Base-by-base conservation (phyloP, 2,329 filamentous ascomycete genomes). In the Colletotrichum orbiculare region DNA sequence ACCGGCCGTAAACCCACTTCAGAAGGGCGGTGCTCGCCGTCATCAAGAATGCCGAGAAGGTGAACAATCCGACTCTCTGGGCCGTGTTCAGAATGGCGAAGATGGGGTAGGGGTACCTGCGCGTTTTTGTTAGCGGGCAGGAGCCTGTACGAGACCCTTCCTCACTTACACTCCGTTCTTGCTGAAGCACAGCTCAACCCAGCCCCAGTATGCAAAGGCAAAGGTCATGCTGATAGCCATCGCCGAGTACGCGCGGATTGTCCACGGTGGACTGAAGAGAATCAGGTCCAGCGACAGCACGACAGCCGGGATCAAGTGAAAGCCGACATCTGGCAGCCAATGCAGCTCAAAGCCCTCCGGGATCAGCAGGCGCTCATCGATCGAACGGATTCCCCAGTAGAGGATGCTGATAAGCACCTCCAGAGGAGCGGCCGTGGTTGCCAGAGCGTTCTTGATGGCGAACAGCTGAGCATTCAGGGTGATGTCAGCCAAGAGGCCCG, bases 41-140 rank as follows among this genome's bases (percentile, higher is more conserved):
- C 87, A 96, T 94, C 13, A 92, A 77, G 1, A 85, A 72, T 1
- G 92, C 93, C 46, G 91, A 91, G 15, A 86, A 79, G 1, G 82
- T 83, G 70, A 96, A 97, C 9, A 97, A 80, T 0, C 86, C 78
- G 8, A 89, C 79, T 17, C 94, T 86, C 72, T 93, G 89, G 53
- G 80, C 74, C 0, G 88, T 91, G 54, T 82, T 84, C 46, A 96
- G 79, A 48, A 91, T 74, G 8, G 83, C 89, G 68, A 97, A 95
- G 34, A 97, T 84, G 1, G 94, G 94, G 76, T 97, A 97, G 0
- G 94, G 93, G 71, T 97, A 96, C 82, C 89, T 91, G 56, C 46
- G 42, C 25, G 25, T 25, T 9, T 34, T 38, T 12, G 62, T 70
- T 52, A 71, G 58, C 42, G 35, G 47, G 47, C 70, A 76, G 82